Evolutionary conservation across 352 stramenopile genomes (phyloP), one percentile per base, ranked within the genome.

Genomic region (Phytophthora brassicae): DNA sequence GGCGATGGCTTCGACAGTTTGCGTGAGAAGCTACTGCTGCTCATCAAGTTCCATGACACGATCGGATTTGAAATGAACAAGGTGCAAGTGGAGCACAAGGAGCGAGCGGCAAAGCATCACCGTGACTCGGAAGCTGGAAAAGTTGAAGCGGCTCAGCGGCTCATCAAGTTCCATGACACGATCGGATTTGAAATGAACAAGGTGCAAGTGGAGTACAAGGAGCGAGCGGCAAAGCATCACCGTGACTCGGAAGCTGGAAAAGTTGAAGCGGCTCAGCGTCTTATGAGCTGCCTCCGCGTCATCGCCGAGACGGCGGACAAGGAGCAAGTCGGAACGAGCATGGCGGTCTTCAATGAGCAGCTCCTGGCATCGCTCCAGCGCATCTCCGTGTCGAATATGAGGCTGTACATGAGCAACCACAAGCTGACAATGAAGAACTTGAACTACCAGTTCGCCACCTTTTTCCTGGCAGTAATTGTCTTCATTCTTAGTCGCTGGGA

Each of bases 31-130:
- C 42, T 66, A 11, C 51, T 20, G 8, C 12, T 19, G 20, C 8
- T 66, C 12, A 56, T 66, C 59, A 55, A 66, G 19, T 62, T 51
- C 36, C 59, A 66, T 23, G 57, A 59, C 29, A n/a, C 11, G 12
- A 43, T 65, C 41, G 47, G 57, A 16, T 23, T 42, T 14, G 41
- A 31, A 29, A 65, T 60, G 48, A 20, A 36, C 28, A 47, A 43
- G 6, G 4, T 53, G 47, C 36, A 20, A 47, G 12, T 22, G 4
- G 12, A 62, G 31, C 43, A 62, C n/a, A 33, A 7, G 12, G 28
- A 50, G 41, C 38, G 50, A 31, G 26, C 19, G 9, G 29, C 20
- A 19, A n/a, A n/a, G n/a, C n/a, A n/a, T n/a, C n/a, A n/a, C n/a
- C 31, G 33, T 13, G 41, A 55, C 43, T 17, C n/a, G 44, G 33